phyloP scores from a whole-genome alignment of 2,329 filamentous ascomycete genomes.

The Fusarium sp. region DNA sequence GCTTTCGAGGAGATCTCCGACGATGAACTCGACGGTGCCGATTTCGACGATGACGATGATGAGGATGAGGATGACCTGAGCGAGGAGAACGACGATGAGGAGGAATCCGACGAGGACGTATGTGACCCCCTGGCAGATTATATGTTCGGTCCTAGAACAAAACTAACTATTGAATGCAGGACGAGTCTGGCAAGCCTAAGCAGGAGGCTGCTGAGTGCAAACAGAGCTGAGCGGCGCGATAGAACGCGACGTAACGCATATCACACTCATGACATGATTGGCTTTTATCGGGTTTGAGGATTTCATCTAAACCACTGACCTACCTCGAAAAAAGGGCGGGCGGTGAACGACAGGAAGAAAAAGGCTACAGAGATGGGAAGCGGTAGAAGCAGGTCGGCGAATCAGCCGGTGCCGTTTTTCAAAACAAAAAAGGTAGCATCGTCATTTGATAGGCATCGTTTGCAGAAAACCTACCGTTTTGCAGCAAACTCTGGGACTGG shows the following conservation, averaged over 20 bases:
- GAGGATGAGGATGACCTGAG: conserved; percentile 90
- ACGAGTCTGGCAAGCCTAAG: conserved; percentile 89
- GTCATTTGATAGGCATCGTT: conserved; percentile 45
- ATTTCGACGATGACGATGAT: conserved; percentile 91
- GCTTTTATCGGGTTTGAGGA: conserved; percentile 37
- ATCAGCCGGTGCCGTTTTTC: conserved; percentile 43
- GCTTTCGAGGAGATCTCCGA: conserved; percentile 93
- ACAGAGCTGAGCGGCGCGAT: conserved; percentile 75
- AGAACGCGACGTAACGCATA: conserved; percentile 48
- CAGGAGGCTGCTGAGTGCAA: conserved; percentile 96
- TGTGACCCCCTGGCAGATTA: conserved; percentile 42
- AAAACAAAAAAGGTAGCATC: conserved; percentile 40
- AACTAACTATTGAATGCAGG: conserved; percentile 60
- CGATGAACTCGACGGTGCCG: conserved; percentile 83
- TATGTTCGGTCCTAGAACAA: neutral
- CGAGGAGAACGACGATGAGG: conserved; percentile 85
- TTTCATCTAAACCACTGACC: conserved; percentile 40
- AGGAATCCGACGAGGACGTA: conserved; percentile 83
- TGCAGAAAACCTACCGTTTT: conserved; percentile 40
- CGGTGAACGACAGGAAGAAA: conserved; percentile 40
- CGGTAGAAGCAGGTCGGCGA: conserved; percentile 42
- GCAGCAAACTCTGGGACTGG: conserved; percentile 42
- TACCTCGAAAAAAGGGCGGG: conserved; percentile 31
- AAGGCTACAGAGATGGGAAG: conserved; percentile 45
- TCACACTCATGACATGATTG: conserved; percentile 43